phyloP scores from a whole-genome alignment of 768 basidiomycete genomes.

The Coprinopsis strossmayeri region DNA sequence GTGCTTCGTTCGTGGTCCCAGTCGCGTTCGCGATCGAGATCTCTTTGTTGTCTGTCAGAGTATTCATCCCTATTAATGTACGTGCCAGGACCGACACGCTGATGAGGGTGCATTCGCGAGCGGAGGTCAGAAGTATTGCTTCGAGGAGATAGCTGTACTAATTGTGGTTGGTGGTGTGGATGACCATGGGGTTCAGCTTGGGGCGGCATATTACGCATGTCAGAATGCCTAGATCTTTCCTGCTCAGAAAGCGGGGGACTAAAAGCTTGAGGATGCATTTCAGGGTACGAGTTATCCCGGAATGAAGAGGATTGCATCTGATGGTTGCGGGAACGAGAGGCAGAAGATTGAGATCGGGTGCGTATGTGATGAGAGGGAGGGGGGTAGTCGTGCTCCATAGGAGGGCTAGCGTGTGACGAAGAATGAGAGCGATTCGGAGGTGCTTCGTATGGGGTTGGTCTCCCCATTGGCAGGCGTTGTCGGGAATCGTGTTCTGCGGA shows the following conservation, averaged over 20 bases:
- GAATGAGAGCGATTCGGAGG: constrained; percentile 19
- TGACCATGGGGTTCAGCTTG: constrained; percentile 26
- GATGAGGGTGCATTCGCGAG: constrained; percentile 50
- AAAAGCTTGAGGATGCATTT: constrained; percentile 37
- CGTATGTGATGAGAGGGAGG: constrained; percentile 34
- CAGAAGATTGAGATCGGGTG: constrained; percentile 43
- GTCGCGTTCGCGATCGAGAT: constrained; percentile 32
- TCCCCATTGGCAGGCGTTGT: constrained; percentile 44
- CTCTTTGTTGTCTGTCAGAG: constrained; percentile 36
- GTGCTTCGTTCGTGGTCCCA: constrained; percentile 17
- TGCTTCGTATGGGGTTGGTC: constrained; percentile 29
- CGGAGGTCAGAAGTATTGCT: constrained; percentile 20
- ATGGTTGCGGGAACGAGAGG: constrained; percentile 46
- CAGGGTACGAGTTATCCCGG: constrained; percentile 41
- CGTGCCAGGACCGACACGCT: constrained; percentile 58
- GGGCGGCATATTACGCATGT: constrained; percentile 18
- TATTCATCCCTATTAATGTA: constrained; percentile 50
- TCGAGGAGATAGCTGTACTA: constrained; percentile 29
- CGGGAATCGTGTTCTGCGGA: constrained; percentile 35
- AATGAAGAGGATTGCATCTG: constrained; percentile 33
- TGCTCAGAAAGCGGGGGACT: constrained; percentile 45
- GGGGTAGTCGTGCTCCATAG: constrained; percentile 35
- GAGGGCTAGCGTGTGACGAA: constrained; percentile 31
- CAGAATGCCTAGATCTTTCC: constrained; percentile 43
- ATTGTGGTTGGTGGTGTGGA: constrained; percentile 22